Evolutionary conservation across 768 basidiomycete species (phyloP).

Genomic region (Steccherinum ochraceum): DNA sequence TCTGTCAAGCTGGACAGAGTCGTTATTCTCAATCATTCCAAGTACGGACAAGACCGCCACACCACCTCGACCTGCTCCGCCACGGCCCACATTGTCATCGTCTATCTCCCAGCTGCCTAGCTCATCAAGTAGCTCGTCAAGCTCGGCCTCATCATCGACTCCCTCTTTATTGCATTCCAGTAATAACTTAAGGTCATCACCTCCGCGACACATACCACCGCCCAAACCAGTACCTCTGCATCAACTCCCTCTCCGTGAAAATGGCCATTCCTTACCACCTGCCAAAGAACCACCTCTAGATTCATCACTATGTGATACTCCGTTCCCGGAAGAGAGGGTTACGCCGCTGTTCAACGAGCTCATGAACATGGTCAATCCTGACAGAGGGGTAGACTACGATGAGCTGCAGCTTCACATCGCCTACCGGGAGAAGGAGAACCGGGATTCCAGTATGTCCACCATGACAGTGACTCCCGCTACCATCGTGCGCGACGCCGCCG

Average conservation of each 20-base stretch:
- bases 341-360: conserved; percentile 16
- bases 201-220: not conserved
- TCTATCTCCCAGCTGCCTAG: no score
- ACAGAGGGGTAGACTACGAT: not conserved
- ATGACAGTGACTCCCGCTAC: conserved; percentile 26
- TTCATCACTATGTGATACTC: no score
- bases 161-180: not conserved
- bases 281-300: not conserved
- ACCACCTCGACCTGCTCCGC: not conserved
- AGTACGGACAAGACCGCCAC: not conserved
- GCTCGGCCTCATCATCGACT: not conserved
- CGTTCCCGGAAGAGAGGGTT: not conserved
- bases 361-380: conserved; percentile 11
- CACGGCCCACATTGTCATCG: not conserved
- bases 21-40: conserved; percentile 46
- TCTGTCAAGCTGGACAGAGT: conserved; percentile 48
- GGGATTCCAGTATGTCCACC: conserved; percentile 23
- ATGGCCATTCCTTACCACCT: not conserved
- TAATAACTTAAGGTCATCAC: not conserved
- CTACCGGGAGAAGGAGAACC: conserved; percentile 20
- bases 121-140: no score
- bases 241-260: not conserved
- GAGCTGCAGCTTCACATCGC: conserved; percentile 7
- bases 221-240: conserved; percentile 4
- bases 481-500: conserved; percentile 20